phyloP scores from a whole-genome alignment of 2,329 filamentous ascomycete genomes.

The Scytalidium sp. region DNA sequence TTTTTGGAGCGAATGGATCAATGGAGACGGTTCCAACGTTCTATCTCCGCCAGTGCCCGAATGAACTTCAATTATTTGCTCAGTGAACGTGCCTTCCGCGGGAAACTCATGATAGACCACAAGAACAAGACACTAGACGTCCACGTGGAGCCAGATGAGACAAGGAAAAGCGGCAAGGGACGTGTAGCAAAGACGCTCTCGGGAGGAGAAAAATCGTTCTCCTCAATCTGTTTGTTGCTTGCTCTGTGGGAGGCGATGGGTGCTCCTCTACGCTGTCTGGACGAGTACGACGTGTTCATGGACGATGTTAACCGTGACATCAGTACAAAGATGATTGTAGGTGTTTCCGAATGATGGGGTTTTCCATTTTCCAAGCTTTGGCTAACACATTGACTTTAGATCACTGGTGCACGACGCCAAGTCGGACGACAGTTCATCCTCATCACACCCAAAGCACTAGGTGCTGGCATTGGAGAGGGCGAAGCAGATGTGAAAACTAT shows the following conservation, averaged over 20 bases:
- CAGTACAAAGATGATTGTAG: conserved; percentile 88
- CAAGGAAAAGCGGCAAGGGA: conserved; percentile 64
- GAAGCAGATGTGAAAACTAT: conserved; percentile 76
- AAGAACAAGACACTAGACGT: conserved; percentile 71
- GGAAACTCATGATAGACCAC: conserved; percentile 77
- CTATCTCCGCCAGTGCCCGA: conserved; percentile 82
- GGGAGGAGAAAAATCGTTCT: conserved; percentile 96
- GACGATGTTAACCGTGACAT: conserved; percentile 92
- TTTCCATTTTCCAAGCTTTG: conserved; percentile 1
- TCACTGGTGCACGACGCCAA: conserved; percentile 77
- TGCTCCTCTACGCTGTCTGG: conserved; percentile 87
- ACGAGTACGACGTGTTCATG: conserved; percentile 99
- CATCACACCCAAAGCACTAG: conserved; percentile 87
- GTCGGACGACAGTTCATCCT: conserved; percentile 94
- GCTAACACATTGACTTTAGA: conserved; percentile 43
- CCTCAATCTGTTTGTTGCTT: conserved; percentile 88
- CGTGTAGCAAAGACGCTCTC: conserved; percentile 89
- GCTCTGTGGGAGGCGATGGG: conserved; percentile 98
- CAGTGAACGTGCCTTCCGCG: conserved; percentile 84
- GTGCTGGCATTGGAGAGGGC: conserved; percentile 51
- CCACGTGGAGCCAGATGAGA: conserved; percentile 69
- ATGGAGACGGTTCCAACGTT: conserved; percentile 78
- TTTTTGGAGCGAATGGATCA: conserved; percentile 67
- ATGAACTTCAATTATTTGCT: conserved; percentile 86
- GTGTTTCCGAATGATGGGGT: conserved; percentile 29